Conservation (phyloP, 371 early-diverging fungal species). For the Smittium mucronatum region DNA sequence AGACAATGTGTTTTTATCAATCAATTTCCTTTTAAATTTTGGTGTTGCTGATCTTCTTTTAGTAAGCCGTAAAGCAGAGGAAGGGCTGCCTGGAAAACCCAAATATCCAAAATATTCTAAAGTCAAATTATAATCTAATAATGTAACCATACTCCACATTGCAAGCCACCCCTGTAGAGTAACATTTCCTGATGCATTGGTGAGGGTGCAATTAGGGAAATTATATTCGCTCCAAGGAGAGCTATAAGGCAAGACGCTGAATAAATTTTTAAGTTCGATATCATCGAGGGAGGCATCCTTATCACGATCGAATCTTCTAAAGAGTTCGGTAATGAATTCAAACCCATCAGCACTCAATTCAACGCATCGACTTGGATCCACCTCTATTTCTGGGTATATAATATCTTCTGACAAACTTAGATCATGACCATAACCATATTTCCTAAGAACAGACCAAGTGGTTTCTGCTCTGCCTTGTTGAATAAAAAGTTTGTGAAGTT, state of each 20-base stretch:
- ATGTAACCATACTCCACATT: slow-evolving; percentile 95
- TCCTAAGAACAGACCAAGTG: slow-evolving; percentile 90
- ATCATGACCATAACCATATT: slow-evolving; percentile 92
- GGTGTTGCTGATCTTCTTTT: slow-evolving; percentile 31
- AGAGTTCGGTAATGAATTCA: slow-evolving; percentile 87
- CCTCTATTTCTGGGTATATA: slow-evolving; percentile 74
- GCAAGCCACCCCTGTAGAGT: slow-evolving; percentile 93
- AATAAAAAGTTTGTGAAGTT: slow-evolving; percentile 85
- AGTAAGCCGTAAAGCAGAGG: slow-evolving; percentile 50
- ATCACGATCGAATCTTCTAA: slow-evolving; percentile 87
- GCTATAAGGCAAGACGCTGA: slow-evolving; percentile 58
- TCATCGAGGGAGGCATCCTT: slow-evolving; percentile 86
- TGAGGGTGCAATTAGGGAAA: slow-evolving; percentile 83
- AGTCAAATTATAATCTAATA: slow-evolving; percentile 74
- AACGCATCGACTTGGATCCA: slow-evolving; percentile 74
- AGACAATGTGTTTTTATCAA: neutral
- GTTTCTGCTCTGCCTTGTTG: slow-evolving; percentile 93
- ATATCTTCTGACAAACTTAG: slow-evolving; percentile 78
- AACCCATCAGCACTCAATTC: slow-evolving; percentile 88
- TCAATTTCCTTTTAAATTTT: slow-evolving; percentile 51
- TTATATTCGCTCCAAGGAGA: slow-evolving; percentile 77
- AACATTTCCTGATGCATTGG: slow-evolving; percentile 74
- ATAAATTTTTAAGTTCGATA: slow-evolving; percentile 70
- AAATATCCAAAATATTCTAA: slow-evolving; percentile 88
- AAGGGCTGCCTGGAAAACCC: slow-evolving; percentile 74